Percentiles rank a stretch among this genome's conserved stretches.
Conservation (phyloP, 2,329 filamentous ascomycete species). For the Colletotrichum paranaense region DNA sequence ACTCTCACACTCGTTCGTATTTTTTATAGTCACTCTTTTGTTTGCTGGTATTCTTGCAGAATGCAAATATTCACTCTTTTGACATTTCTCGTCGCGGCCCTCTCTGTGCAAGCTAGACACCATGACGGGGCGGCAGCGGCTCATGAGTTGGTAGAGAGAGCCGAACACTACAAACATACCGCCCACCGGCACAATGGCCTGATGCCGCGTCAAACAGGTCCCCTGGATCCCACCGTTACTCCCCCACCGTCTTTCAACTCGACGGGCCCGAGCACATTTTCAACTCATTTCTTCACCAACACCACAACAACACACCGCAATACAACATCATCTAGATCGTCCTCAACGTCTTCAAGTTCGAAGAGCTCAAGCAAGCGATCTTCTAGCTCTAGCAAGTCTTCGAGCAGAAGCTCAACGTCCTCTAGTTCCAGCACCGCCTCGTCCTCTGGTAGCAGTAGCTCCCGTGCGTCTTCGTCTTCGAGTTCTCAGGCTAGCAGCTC, state of each 20-base stretch:
- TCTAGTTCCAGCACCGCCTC: neutral
- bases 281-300: neutral
- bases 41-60: neutral
- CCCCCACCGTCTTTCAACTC: conserved; percentile 2
- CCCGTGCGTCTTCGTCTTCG: neutral
- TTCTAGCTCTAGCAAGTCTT: neutral
- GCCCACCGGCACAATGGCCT: neutral
- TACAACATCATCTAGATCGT: neutral
- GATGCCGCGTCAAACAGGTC: neutral
- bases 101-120: neutral
- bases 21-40: neutral
- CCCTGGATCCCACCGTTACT: neutral
- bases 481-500: neutral
- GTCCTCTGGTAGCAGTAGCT: neutral
- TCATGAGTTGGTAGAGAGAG: neutral
- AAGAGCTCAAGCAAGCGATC: neutral
- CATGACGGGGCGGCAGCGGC: neutral
- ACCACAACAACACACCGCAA: neutral
- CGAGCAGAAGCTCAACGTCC: neutral
- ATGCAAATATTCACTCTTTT: neutral
- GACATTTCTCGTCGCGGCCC: neutral
- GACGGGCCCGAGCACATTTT: conserved; percentile 6
- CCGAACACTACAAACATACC: neutral
- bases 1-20: neutral
- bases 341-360: neutral